These are phyloP conservation scores for Eucalyptus victrix DNA, from an alignment of 345 rosid genomes.

Conservation along the genomic window DNA sequence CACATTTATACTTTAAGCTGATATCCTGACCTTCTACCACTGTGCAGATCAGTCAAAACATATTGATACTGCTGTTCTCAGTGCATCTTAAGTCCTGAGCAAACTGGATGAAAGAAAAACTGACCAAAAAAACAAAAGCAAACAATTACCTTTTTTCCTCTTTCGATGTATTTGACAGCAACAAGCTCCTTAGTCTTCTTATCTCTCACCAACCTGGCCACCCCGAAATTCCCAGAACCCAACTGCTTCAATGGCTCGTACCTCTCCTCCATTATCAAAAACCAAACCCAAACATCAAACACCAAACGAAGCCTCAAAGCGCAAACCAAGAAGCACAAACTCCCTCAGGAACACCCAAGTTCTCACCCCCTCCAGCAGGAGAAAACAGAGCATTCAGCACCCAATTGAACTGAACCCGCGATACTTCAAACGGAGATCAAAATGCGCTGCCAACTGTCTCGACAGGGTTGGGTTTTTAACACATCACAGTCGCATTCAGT, in stretches of 20 bases:
- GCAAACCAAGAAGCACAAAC: neutral
- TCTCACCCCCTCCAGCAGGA: neutral
- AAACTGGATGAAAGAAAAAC: neutral
- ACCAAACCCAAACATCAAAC: neutral
- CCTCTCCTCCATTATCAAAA: conserved; percentile 32
- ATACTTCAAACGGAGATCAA: neutral
- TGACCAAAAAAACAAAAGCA: neutral
- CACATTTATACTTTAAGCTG: neutral
- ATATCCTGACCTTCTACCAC: neutral
- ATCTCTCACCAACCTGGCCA: conserved; percentile 75
- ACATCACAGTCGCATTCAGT: neutral
- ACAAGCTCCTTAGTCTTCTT: conserved; percentile 76
- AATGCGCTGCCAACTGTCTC: neutral
- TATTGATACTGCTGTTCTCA: neutral
- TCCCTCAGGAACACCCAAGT: neutral
- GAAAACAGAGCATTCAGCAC: neutral
- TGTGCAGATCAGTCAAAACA: neutral
- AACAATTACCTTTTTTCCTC: conserved; percentile 69
- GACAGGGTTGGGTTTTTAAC: neutral
- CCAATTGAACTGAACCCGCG: neutral
- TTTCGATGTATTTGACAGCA: conserved; percentile 89
- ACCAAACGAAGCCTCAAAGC: neutral
- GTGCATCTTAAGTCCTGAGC: neutral
- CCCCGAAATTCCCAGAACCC: conserved; percentile 90
- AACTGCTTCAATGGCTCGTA: conserved; percentile 76